Evolutionary conservation across 305 asterid species (phyloP).

Genomic region (Andrographis paniculata): DNA sequence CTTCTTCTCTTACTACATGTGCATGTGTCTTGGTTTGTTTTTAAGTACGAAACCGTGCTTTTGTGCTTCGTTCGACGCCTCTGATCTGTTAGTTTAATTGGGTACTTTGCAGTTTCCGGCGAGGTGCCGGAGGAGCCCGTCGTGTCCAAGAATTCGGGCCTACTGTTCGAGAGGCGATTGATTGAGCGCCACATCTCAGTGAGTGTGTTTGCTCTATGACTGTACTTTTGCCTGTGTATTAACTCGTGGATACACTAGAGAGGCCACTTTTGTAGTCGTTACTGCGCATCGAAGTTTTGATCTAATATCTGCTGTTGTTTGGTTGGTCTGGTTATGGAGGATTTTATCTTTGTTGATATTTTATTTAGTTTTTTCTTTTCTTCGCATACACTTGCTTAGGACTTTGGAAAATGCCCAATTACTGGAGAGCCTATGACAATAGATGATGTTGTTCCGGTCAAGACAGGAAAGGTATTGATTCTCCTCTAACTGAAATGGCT

Average conservation of each 20-base stretch:
- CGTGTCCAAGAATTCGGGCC: slow-evolving; percentile 66
- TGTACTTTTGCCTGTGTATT: background rate
- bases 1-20: slow-evolving; percentile 2
- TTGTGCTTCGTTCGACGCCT: background rate
- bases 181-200: slow-evolving; percentile 87
- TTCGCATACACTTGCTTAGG: slow-evolving; percentile 42
- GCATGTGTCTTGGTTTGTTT: background rate
- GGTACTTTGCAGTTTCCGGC: slow-evolving; percentile 71
- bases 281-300: background rate
- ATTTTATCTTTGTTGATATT: background rate
- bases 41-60: background rate
- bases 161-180: slow-evolving; percentile 80
- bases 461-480: slow-evolving; percentile 73
- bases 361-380: background rate
- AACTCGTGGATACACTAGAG: background rate
- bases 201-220: slow-evolving; percentile 15
- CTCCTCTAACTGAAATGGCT: background rate
- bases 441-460: slow-evolving; percentile 80
- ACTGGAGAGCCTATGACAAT: slow-evolving; percentile 78
- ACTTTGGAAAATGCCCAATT: slow-evolving; percentile 91
- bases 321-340: slow-evolving; percentile 1
- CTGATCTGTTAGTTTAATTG: slow-evolving; percentile 20
- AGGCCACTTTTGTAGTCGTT: background rate
- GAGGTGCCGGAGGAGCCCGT: slow-evolving; percentile 99
- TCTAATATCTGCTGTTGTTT: background rate